Conservation (phyloP, 441 rosid species). For the Macaranga tanarius region DNA sequence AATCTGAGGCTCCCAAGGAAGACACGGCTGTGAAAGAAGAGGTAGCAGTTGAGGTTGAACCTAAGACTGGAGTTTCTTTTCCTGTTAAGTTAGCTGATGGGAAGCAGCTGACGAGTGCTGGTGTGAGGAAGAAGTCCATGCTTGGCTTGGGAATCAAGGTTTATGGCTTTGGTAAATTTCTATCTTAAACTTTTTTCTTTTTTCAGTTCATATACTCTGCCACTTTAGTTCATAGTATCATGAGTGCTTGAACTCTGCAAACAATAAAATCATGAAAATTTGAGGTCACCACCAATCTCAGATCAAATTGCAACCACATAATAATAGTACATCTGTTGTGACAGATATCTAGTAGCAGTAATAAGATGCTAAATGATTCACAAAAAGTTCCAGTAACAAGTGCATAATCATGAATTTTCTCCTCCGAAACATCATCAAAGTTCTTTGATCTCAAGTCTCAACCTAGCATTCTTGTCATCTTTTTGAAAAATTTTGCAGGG, state of each 20-base stretch:
- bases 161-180: constrained; percentile 39
- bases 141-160: constrained; percentile 48
- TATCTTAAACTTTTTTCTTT: not conserved
- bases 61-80: constrained; percentile 45
- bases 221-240: not conserved
- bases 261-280: too few species aligned
- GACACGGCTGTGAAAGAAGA: constrained; percentile 18
- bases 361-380: too few species aligned
- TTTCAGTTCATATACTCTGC: not conserved
- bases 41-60: constrained; percentile 45
- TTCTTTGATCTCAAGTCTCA: not conserved
- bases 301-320: too few species aligned
- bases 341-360: too few species aligned
- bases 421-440: too few species aligned
- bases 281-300: too few species aligned
- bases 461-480: not conserved
- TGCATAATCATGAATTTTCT: too few species aligned
- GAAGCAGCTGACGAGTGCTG: constrained; percentile 37
- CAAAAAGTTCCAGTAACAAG: too few species aligned
- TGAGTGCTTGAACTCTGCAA: not conserved
- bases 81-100: constrained; percentile 51
- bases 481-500: constrained; percentile 32
- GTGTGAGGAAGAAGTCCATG: constrained; percentile 46
- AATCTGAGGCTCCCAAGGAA: not conserved
- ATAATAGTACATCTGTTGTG: too few species aligned